phyloP scores from a whole-genome alignment of 108 stramenopile genomes.

The Nitzschia putrida region DNA sequence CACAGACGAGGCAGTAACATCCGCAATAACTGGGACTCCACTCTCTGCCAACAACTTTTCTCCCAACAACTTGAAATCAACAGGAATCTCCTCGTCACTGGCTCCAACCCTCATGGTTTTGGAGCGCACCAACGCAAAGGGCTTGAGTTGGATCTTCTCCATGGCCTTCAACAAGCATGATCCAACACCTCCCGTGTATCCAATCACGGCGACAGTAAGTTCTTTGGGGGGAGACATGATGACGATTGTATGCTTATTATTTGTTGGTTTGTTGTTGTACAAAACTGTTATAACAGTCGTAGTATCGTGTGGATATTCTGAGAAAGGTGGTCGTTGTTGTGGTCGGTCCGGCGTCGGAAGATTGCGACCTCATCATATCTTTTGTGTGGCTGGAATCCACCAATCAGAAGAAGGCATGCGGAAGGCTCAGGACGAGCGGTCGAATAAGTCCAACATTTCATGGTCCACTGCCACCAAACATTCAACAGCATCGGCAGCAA shows the following conservation, averaged over 20 bases:
- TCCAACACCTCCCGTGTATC: constrained; percentile 53
- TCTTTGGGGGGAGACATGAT: constrained; percentile 19
- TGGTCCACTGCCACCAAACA: no score
- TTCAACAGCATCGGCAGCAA: no score
- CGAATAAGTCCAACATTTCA: no score
- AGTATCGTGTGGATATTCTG: no score
- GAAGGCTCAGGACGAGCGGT: no score
- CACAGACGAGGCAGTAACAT: constrained; percentile 39
- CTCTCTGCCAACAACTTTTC: constrained; percentile 26
- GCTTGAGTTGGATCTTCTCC: constrained; percentile 40
- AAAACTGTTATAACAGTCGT: no score
- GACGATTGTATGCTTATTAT: neutral
- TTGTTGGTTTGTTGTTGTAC: constrained; percentile 3
- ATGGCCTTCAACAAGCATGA: constrained; percentile 47
- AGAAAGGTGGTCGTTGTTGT: no score
- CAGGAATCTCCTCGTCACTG: constrained; percentile 24
- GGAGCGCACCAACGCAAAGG: constrained; percentile 47
- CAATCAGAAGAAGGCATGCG: no score
- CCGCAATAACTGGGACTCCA: constrained; percentile 46
- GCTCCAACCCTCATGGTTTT: constrained; percentile 41
- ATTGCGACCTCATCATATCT: no score
- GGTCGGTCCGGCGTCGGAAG: no score
- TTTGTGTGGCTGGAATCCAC: no score
- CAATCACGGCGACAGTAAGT: constrained; percentile 44
- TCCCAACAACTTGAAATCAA: constrained; percentile 28